Conservation (phyloP, 495 filamentous ascomycete genomes). For the Penicillium crystallinum region DNA sequence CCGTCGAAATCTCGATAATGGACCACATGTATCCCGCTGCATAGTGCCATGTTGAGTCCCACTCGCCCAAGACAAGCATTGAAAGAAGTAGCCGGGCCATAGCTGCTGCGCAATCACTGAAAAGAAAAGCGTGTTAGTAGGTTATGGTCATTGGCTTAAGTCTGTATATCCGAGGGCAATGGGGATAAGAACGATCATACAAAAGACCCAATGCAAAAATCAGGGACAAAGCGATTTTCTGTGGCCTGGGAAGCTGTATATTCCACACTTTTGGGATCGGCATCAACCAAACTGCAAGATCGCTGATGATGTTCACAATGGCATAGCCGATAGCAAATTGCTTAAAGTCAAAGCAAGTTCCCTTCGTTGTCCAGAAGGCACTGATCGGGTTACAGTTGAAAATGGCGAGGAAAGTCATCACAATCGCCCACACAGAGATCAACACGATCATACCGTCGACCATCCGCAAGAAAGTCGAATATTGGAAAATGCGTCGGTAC, state of each 20-base stretch:
- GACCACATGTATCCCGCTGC: no score
- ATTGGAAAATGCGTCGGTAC: conserved; percentile 1
- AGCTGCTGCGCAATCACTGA: conserved; percentile 6
- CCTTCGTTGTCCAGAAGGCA: conserved; percentile 11
- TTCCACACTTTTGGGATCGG: no score
- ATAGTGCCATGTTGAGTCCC: conserved; percentile 18
- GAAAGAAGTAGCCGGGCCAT: conserved; percentile 4
- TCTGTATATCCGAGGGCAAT: no score
- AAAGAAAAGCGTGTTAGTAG: neutral
- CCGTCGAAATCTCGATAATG: no score
- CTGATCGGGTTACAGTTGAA: conserved; percentile 11
- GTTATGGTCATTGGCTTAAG: no score
- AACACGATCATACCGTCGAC: neutral
- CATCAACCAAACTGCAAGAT: no score
- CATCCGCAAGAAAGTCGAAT: neutral
- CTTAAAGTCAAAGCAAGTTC: conserved; percentile 7
- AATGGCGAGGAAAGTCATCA: conserved; percentile 9
- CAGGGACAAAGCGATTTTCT: no score
- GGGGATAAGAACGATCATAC: no score
- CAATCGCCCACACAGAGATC: conserved; percentile 4
- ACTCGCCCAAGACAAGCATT: conserved; percentile 16
- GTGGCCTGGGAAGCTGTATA: no score
- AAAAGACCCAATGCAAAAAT: no score
- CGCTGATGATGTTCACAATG: no score
- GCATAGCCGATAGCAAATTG: neutral